Evolutionary conservation across 768 basidiomycete genomes (phyloP), one percentile per base, ranked within the genome.

Genomic region (Lactifluus volemus): DNA sequence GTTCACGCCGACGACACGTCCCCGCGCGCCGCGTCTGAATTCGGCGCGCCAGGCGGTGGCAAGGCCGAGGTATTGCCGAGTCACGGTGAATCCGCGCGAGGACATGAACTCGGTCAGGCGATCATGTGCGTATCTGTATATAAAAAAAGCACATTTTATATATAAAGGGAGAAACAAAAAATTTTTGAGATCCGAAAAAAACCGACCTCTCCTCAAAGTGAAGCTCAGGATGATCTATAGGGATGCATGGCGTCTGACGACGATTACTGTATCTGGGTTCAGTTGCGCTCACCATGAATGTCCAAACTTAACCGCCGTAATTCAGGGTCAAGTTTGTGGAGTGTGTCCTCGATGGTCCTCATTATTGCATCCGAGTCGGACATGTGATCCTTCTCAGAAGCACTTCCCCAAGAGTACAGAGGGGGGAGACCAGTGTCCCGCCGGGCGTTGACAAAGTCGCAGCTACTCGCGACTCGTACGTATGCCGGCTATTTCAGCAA

Each of bases 121-220:
- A 65, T 89, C 84, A 65, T 91, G 89, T 10, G 90, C 88, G 70
- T 81, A 81, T 66, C 89, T 92, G n/a, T n/a, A n/a, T n/a, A n/a
- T n/a, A n/a, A n/a, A n/a, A n/a, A n/a, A n/a, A n/a, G 49, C 15
- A 34, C 10, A 39, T 12, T 58, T 10, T 49, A 11, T 39, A 10
- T 10, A 9, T 36, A 19, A 29, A 53, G n/a, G 41, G 54, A 45
- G 29, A 15, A 49, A 61, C n/a, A n/a, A n/a, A n/a, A n/a, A n/a
- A n/a, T n/a, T 5, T 30, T 17, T 60, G 63, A 58, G 61, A 53
- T 36, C 10, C 34, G 34, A 65, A 32, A 47, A 32, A 30, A 39
- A 60, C 79, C 36, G 30, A 85, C 87, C 73, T 75, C 71, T 90
- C 88, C 62, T 86, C 68, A 67, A 86, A 90, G 63, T 70, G 76